Percentiles rank a stretch among this genome's conserved stretches.
Conservation (phyloP, 106 monocot genomes). For the Hemerocallis citrina region DNA sequence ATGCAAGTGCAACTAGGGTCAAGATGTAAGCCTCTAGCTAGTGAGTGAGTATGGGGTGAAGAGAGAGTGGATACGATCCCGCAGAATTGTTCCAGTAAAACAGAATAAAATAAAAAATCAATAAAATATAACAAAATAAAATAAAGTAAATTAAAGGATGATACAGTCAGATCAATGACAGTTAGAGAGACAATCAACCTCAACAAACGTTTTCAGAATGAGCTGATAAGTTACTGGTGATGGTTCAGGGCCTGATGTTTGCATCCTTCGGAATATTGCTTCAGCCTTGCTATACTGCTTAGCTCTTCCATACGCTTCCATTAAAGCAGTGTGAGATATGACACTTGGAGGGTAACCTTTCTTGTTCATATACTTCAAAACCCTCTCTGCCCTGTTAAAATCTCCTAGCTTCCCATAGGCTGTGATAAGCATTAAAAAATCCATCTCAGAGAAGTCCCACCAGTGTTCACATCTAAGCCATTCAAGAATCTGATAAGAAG, state of each 20-base stretch:
- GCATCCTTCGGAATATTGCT: conserved; percentile 80
- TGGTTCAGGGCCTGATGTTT: conserved; percentile 78
- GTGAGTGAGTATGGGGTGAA: no score
- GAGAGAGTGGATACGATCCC: no score
- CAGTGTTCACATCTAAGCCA: conserved; percentile 93
- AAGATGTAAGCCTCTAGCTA: no score
- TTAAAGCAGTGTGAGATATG: conserved; percentile 85
- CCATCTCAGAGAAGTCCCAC: conserved; percentile 95
- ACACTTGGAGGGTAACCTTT: conserved; percentile 78
- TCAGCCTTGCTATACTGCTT: conserved; percentile 70
- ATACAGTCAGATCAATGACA: no score
- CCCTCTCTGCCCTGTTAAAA: conserved; percentile 71
- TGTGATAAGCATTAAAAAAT: conserved; percentile 84
- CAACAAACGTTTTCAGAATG: conserved; percentile 77
- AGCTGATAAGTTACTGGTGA: conserved; percentile 92
- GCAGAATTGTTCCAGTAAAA: no score
- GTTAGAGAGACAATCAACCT: no score
- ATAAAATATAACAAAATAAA: no score
- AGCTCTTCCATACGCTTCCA: conserved; percentile 92
- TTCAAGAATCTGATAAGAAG: conserved; percentile 71
- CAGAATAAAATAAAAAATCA: no score
- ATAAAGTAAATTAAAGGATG: no score
- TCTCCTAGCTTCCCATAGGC: conserved; percentile 81
- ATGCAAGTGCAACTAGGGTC: no score
- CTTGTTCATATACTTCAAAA: conserved; percentile 76